phyloP scores from a whole-genome alignment of 768 basidiomycete species.

The Mrakia blollopis region DNA sequence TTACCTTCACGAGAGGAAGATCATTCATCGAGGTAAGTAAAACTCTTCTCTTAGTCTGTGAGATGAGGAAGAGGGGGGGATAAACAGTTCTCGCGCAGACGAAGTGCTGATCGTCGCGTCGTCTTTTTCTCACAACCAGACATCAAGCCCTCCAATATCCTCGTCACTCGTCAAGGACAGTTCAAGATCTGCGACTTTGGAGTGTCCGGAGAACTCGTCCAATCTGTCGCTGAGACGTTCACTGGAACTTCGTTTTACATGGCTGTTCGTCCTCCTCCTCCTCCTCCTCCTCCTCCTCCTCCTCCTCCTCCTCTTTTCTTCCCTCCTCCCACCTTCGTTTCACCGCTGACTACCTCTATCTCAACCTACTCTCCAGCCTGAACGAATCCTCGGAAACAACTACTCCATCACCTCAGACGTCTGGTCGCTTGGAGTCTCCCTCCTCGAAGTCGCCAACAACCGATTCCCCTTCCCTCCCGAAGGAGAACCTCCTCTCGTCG shows the following conservation, averaged over 20 bases:
- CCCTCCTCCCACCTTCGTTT: no score
- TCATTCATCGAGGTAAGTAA: conserved; percentile 41
- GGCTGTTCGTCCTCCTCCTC: conserved; percentile 41
- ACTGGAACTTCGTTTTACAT: conserved; percentile 47
- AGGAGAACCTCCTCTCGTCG: conserved; percentile 37
- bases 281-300: neutral
- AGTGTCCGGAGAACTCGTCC: conserved; percentile 45
- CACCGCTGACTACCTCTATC: neutral
- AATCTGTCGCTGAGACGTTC: conserved; percentile 45
- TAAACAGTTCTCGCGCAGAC: no score
- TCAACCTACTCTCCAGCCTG: conserved; percentile 38
- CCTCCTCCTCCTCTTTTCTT: neutral
- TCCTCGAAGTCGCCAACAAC: conserved; percentile 45
- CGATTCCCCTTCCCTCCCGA: conserved; percentile 47
- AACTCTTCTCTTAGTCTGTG: no score
- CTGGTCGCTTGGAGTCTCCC: conserved; percentile 45
- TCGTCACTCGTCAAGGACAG: conserved; percentile 41
- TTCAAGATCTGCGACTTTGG: conserved; percentile 48
- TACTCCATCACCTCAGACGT: conserved; percentile 47
- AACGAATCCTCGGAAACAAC: conserved; percentile 43
- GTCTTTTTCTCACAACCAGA: conserved; percentile 29
- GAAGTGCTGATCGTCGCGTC: neutral
- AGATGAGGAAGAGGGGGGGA: neutral
- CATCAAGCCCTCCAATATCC: conserved; percentile 47
- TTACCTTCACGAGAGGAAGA: conserved; percentile 44